These are phyloP conservation scores for Mucor lusitanicus DNA, from an alignment of 371 early-diverging fungal genomes.

Conservation along the genomic window DNA sequence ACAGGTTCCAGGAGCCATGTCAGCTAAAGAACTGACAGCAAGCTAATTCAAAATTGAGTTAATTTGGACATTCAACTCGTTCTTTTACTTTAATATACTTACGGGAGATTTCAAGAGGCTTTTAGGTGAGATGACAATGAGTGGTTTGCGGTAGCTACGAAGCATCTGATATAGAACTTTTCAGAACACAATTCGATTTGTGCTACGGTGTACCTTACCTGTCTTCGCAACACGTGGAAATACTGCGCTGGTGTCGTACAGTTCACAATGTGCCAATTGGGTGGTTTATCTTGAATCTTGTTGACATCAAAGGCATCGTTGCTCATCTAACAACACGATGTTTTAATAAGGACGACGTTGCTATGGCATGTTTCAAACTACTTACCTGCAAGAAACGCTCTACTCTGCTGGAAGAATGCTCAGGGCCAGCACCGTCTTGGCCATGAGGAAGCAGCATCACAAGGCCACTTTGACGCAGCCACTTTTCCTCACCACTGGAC, in stretches of 20 bases:
- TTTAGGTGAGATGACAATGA: constrained; percentile 90
- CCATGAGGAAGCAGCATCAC: constrained; percentile 96
- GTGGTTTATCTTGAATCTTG: constrained; percentile 52
- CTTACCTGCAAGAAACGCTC: constrained; percentile 94
- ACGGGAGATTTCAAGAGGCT: constrained; percentile 66
- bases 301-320: constrained; percentile 73
- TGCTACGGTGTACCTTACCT: constrained; percentile 48
- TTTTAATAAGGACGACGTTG: neutral
- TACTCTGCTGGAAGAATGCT: constrained; percentile 88
- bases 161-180: constrained; percentile 50
- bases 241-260: constrained; percentile 96
- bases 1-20: constrained; percentile 83
- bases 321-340: constrained; percentile 58
- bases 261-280: constrained; percentile 92
- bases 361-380: too few relatives aligned
- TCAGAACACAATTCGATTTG: neutral
- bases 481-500: constrained; percentile 89
- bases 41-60: constrained; percentile 22
- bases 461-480: constrained; percentile 90
- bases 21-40: constrained; percentile 75
- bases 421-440: constrained; percentile 96
- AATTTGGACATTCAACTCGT: neutral
- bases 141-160: constrained; percentile 88
- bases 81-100: constrained; percentile 10
- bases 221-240: constrained; percentile 94